phyloP scores from a whole-genome alignment of 2,329 filamentous ascomycete genomes.

The Parastagonospora nodorum region DNA sequence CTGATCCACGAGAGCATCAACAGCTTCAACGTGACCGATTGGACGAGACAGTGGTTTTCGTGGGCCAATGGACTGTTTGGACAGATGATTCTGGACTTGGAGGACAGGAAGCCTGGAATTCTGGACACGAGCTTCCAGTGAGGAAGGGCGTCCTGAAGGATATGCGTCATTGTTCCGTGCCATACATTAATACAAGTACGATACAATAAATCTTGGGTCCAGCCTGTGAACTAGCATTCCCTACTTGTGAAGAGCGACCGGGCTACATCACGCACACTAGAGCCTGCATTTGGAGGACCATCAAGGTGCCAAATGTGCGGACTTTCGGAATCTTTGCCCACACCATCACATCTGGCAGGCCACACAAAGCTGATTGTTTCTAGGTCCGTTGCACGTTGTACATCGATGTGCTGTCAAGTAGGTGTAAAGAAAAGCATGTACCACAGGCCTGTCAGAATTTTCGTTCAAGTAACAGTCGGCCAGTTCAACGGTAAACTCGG shows the following conservation, averaged over 20 bases:
- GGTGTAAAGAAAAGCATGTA: neutral
- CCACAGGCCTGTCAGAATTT: neutral
- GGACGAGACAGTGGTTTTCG: conserved; percentile 57
- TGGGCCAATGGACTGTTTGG: conserved; percentile 60
- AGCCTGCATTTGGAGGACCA: too few relatives aligned
- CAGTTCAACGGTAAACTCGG: neutral
- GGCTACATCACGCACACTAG: too few relatives aligned
- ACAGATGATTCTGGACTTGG: conserved; percentile 55
- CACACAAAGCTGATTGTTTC: conserved; percentile 1
- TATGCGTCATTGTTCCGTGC: too few relatives aligned
- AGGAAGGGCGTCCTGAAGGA: conserved; percentile 1
- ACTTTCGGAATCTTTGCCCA: too few relatives aligned
- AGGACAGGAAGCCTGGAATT: conserved; percentile 51
- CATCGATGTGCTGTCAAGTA: conserved; percentile 1
- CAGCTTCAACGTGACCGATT: conserved; percentile 52
- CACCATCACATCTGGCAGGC: too few relatives aligned
- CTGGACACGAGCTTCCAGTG: conserved; percentile 52
- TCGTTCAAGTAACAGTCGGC: too few relatives aligned
- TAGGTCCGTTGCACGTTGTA: neutral
- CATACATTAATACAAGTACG: too few relatives aligned
- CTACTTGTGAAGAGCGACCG: too few relatives aligned
- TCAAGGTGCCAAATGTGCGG: too few relatives aligned
- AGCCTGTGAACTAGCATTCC: too few relatives aligned
- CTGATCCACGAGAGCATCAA: conserved; percentile 60
- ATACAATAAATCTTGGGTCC: too few relatives aligned